phyloP scores from a whole-genome alignment of 306 rosid genomes.

The Geum urbanum region DNA sequence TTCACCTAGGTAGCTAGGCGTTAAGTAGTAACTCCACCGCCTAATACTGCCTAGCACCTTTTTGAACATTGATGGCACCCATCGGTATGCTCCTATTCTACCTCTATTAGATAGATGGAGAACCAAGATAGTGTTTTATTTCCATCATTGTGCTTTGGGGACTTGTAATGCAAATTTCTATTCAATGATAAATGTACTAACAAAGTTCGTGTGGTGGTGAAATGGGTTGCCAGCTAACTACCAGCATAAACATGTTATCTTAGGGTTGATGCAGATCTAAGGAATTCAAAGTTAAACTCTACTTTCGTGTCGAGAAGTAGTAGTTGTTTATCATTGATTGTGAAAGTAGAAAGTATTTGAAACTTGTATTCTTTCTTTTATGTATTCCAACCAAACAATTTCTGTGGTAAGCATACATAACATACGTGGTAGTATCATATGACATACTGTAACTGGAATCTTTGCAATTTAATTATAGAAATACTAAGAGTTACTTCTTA shows the following conservation, averaged over 20 bases:
- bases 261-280: no score
- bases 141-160: background rate
- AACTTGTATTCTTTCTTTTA: background rate
- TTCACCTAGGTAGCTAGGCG: no score
- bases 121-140: background rate
- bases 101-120: background rate
- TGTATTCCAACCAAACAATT: background rate
- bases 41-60: background rate
- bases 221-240: background rate
- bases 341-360: background rate
- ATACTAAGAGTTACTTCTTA: background rate
- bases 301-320: background rate
- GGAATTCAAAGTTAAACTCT: no score
- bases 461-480: background rate
- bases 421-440: background rate
- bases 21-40: no score
- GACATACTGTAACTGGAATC: background rate
- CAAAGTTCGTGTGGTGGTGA: background rate
- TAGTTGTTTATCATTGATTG: background rate
- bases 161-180: background rate
- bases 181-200: background rate
- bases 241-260: background rate
- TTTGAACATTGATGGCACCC: background rate
- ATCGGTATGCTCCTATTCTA: background rate
- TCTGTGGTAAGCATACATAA: background rate